Conservation (phyloP, 2,329 filamentous ascomycete species). For the Bipolaris oryzae region DNA sequence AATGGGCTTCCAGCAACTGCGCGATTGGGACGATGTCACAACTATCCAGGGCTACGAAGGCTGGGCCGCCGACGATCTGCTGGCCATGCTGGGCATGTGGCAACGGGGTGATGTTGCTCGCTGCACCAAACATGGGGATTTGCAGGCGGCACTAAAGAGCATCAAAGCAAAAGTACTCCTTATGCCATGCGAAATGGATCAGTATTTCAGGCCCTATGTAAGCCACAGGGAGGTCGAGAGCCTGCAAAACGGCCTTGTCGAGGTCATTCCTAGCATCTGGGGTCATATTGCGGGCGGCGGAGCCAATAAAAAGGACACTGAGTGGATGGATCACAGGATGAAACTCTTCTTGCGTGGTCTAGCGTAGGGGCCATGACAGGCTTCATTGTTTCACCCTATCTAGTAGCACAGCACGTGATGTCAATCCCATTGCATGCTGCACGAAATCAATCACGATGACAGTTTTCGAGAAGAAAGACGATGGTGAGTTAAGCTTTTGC, state of each 20-base stretch:
- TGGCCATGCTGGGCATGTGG: slow-evolving; percentile 51
- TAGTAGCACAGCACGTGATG: neutral
- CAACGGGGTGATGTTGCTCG: slow-evolving; percentile 49
- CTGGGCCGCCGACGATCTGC: slow-evolving; percentile 48
- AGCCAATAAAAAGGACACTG: slow-evolving; percentile 39
- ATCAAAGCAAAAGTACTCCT: slow-evolving; percentile 48
- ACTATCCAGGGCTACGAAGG: slow-evolving; percentile 25
- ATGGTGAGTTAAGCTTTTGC: neutral
- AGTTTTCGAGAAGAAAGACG: neutral
- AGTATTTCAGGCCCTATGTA: slow-evolving; percentile 51
- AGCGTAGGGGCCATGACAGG: neutral
- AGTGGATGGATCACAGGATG: slow-evolving; percentile 31
- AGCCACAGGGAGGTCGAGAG: slow-evolving; percentile 46
- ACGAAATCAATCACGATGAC: neutral
- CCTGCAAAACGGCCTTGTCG: slow-evolving; percentile 40
- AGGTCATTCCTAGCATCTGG: slow-evolving; percentile 48
- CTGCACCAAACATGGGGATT: slow-evolving; percentile 34
- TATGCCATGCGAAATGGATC: slow-evolving; percentile 50
- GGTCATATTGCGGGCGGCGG: slow-evolving; percentile 52
- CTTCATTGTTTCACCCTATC: neutral
- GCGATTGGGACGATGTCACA: slow-evolving; percentile 38
- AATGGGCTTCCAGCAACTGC: slow-evolving; percentile 33
- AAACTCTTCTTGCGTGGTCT: slow-evolving; percentile 11
- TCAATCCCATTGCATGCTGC: neutral
- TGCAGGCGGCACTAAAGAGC: slow-evolving; percentile 41